These are phyloP conservation scores for Boletellus emodensis DNA, from an alignment of 768 basidiomycete genomes.

Conservation along the genomic window DNA sequence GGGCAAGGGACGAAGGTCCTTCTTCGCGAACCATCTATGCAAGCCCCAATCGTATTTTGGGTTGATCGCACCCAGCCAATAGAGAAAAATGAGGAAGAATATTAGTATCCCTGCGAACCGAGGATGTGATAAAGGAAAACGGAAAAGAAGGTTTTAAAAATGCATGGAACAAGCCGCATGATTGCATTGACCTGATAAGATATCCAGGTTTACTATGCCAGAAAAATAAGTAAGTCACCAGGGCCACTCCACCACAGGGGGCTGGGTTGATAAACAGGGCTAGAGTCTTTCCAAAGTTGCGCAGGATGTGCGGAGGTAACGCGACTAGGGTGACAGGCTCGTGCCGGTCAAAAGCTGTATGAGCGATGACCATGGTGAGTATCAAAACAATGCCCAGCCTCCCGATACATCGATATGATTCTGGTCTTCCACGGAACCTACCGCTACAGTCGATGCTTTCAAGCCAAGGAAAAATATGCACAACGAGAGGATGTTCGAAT, in stretches of 20 bases:
- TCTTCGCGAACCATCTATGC: constrained; percentile 83
- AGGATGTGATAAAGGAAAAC: neutral
- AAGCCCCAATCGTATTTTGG: neutral
- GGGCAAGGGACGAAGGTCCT: constrained; percentile 66
- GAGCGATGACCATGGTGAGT: constrained; percentile 7
- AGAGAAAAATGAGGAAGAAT: neutral
- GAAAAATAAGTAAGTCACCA: no score
- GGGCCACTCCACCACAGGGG: no score
- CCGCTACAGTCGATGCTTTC: neutral
- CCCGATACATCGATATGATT: neutral
- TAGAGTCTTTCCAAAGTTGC: neutral
- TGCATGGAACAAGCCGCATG: neutral
- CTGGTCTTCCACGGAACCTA: neutral
- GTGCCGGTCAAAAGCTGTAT: neutral
- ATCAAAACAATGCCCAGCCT: neutral
- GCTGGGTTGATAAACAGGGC: constrained; percentile 4
- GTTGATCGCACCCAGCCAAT: neutral
- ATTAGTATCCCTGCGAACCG: constrained; percentile 6
- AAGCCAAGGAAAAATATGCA: neutral
- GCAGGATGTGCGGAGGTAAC: constrained; percentile 4
- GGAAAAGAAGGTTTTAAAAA: neutral
- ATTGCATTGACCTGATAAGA: no score
- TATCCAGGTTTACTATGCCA: no score
- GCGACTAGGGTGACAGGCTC: neutral
- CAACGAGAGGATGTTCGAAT: neutral